These are phyloP conservation scores for Castanea crenata DNA, from an alignment of 306 rosid genomes.

Conservation along the genomic window DNA sequence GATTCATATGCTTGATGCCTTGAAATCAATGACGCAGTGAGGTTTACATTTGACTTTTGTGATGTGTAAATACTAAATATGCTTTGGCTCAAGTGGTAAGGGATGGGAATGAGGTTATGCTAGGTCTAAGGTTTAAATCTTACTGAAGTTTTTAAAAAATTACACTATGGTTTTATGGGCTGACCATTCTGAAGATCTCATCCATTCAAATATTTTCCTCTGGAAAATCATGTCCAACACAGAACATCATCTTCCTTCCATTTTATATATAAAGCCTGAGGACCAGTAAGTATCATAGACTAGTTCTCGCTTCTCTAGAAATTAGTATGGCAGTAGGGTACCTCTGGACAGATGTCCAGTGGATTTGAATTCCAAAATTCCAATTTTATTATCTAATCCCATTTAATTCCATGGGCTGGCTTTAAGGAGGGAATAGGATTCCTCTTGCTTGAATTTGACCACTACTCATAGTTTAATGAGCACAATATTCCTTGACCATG, in stretches of 20 bases:
- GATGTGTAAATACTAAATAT: background rate
- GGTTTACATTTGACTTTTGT: background rate
- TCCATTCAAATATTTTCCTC: background rate
- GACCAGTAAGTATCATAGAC: background rate
- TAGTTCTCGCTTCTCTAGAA: background rate
- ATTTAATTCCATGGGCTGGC: background rate
- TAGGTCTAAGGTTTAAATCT: background rate
- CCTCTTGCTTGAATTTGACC: background rate
- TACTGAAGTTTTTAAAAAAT: background rate
- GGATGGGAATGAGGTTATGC: background rate
- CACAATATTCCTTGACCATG: background rate
- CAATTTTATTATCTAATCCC: background rate
- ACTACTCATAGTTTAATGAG: background rate
- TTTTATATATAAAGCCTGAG: slow-evolving; percentile 6
- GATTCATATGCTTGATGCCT: background rate
- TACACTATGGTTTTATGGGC: background rate
- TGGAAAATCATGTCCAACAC: background rate
- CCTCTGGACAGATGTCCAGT: background rate
- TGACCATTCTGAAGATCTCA: background rate
- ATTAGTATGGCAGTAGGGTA: background rate
- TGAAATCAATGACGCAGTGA: background rate
- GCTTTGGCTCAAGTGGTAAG: background rate
- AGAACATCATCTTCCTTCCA: background rate
- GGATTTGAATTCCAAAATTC: background rate
- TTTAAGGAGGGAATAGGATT: background rate